These are phyloP conservation scores for Cryomyces antarcticus DNA, from an alignment of 495 filamentous ascomycete species.

Conservation along the genomic window DNA sequence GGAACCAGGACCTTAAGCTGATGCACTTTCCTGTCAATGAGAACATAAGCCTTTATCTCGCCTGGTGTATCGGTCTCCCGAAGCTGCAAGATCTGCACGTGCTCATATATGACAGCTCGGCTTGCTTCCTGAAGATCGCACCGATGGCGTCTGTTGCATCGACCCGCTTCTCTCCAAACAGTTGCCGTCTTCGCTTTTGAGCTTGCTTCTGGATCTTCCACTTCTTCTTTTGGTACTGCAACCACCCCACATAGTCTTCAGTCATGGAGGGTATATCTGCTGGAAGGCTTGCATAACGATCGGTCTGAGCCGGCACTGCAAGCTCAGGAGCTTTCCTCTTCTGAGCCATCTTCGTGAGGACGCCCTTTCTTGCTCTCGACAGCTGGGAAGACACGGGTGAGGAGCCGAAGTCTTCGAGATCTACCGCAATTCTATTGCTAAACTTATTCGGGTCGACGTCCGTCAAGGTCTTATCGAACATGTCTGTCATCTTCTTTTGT, in stretches of 20 bases:
- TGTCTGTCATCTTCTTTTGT: conserved; percentile 94
- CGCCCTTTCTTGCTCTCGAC: conserved; percentile 45
- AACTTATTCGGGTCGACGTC: conserved; percentile 52
- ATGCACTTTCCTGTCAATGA: conserved; percentile 86
- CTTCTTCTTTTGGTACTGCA: conserved; percentile 94
- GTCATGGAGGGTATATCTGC: conserved; percentile 67
- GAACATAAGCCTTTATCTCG: conserved; percentile 68
- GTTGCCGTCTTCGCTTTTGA: conserved; percentile 62
- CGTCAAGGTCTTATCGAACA: conserved; percentile 56
- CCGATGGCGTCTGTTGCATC: conserved; percentile 53
- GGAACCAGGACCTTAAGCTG: conserved; percentile 63
- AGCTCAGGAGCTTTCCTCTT: conserved; percentile 68
- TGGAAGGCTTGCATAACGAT: conserved; percentile 73
- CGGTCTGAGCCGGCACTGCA: conserved; percentile 28
- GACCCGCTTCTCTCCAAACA: conserved; percentile 73
- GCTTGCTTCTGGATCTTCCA: conserved; percentile 97
- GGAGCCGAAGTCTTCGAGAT: conserved; percentile 73
- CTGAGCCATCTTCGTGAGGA: conserved; percentile 39
- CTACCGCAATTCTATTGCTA: conserved; percentile 35
- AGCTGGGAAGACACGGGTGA: conserved; percentile 21
- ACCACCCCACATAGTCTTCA: conserved; percentile 73
- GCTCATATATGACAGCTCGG: conserved; percentile 67
- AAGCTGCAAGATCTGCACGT: conserved; percentile 88
- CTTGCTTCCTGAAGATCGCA: conserved; percentile 75
- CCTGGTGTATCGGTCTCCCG: conserved; percentile 61